These are phyloP conservation scores for Roridomyces roridus DNA, from an alignment of 768 basidiomycete genomes.

Conservation along the genomic window DNA sequence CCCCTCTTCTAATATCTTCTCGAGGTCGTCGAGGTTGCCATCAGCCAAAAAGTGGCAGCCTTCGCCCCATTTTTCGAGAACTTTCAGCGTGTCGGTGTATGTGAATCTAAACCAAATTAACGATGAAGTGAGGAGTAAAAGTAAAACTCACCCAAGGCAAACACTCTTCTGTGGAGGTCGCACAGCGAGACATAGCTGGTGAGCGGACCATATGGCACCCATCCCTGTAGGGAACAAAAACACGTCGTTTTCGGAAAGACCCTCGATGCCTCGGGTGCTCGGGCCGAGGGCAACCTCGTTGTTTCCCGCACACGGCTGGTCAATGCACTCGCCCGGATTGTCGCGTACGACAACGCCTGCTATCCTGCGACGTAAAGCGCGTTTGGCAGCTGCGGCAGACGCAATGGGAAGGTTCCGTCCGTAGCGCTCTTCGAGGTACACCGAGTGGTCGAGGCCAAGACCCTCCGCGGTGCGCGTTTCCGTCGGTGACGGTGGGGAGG, in stretches of 20 bases:
- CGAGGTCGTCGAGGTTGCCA: constrained; percentile 75
- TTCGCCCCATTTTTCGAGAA: constrained; percentile 95
- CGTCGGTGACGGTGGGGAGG: constrained; percentile 5
- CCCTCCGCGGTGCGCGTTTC: constrained; percentile 42
- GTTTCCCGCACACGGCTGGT: constrained; percentile 47
- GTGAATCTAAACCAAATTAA: constrained; percentile 68
- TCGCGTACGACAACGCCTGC: constrained; percentile 84
- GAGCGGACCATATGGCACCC: constrained; percentile 93
- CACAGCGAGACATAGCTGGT: constrained; percentile 66
- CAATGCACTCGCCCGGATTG: constrained; percentile 41
- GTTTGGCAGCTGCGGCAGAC: constrained; percentile 81
- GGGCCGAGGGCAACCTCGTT: constrained; percentile 58
- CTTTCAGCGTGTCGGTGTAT: constrained; percentile 94
- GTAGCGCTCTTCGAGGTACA: constrained; percentile 93
- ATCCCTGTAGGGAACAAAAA: constrained; percentile 90
- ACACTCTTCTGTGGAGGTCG: constrained; percentile 78
- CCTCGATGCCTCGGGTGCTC: constrained; percentile 70
- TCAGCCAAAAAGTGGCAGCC: constrained; percentile 92
- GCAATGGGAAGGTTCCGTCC: constrained; percentile 85
- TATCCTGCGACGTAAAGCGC: constrained; percentile 85
- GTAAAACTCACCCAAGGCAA: constrained; percentile 82
- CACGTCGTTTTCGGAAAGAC: constrained; percentile 85
- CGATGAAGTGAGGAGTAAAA: not conserved
- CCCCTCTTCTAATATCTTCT: constrained; percentile 61
- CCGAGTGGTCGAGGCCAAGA: constrained; percentile 65